Evolutionary conservation across 371 early-diverging fungal species (phyloP).

Genomic region (Mortierella sp.): DNA sequence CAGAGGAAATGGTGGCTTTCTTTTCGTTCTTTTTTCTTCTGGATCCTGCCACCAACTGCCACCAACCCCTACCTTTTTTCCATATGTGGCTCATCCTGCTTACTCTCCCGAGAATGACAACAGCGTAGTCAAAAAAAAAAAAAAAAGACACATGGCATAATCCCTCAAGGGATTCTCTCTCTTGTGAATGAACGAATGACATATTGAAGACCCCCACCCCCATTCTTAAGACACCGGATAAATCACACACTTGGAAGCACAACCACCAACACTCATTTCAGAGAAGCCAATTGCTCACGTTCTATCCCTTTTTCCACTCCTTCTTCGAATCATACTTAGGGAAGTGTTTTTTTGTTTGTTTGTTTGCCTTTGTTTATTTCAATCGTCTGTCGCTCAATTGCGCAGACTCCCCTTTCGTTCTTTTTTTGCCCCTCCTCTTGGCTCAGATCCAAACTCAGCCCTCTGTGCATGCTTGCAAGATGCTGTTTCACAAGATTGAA

Average conservation of each 20-base stretch:
- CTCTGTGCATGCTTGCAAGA: no score
- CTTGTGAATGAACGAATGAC: neutral
- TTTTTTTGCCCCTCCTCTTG: neutral
- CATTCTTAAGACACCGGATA: neutral
- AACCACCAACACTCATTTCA: neutral
- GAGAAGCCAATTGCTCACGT: neutral
- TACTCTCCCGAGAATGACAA: neutral
- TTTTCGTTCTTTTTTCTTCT: neutral
- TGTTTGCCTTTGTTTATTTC: neutral
- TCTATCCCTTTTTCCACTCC: neutral
- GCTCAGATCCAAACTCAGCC: conserved; percentile 1
- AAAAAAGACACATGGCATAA: neutral
- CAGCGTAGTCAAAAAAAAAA: neutral
- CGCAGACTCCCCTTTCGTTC: neutral
- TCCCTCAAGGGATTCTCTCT: neutral
- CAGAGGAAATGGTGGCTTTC: neutral
- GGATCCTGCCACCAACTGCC: no score
- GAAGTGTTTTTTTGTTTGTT: no score
- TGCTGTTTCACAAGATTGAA: no score
- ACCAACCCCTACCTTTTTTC: no score
- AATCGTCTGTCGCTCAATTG: neutral
- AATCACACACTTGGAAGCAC: neutral
- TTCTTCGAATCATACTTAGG: no score
- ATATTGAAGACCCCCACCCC: neutral
- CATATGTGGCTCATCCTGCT: neutral